Base-by-base conservation (phyloP, 2,329 filamentous ascomycete species). In the Acarospora socialis region DNA sequence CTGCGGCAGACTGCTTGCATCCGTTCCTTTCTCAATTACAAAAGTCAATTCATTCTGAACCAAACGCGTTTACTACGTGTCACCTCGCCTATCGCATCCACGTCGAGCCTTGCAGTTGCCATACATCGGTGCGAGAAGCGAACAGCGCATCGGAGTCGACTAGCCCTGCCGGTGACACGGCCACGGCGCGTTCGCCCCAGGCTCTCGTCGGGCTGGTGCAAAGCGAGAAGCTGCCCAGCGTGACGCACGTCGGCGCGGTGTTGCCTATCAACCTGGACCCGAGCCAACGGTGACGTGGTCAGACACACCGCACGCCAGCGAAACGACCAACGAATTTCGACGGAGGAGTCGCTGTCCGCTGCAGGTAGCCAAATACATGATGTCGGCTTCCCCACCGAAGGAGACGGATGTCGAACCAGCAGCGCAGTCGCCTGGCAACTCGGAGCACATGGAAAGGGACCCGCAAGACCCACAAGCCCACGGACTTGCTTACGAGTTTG, bases 341-440 rank as follows among this genome's bases (percentile, higher is more conserved):
- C 49, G 49, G 49, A 47, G 49, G 53, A 51, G 45, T 43, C 38
- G 45, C 43, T 51, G 51, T 44, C 49, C 46, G 48, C 51, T 47
- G 44, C 46, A 45, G 46, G 46, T 50, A 50, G 45, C 53, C 48
- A 51, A 57, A 81, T 83, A 90, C 67, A 75, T 70, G 65, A 80
- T 94, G 86, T 92, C 86, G 69, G 81, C 83, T 73, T 84, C 79
- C 73, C 82, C 84, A 69, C 77, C 81, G 55, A 90, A 92, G 71
- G 83, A 78, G 54, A 63, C 65, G 53, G 73, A 92, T 68, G 81
- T 84, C 70, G 87, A 93, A 70, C 80, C 78, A 70, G 77, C 73
- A 73, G 79, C 73, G 73, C 81, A 83, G 69, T 92, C 84, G 67
- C 77, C 77, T 68, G 84, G 90, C 66, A 82, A 92, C 55, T 82